Evolutionary conservation across 2,329 filamentous ascomycete genomes (phyloP).

Genomic region (Botrytis pseudocinerea): DNA sequence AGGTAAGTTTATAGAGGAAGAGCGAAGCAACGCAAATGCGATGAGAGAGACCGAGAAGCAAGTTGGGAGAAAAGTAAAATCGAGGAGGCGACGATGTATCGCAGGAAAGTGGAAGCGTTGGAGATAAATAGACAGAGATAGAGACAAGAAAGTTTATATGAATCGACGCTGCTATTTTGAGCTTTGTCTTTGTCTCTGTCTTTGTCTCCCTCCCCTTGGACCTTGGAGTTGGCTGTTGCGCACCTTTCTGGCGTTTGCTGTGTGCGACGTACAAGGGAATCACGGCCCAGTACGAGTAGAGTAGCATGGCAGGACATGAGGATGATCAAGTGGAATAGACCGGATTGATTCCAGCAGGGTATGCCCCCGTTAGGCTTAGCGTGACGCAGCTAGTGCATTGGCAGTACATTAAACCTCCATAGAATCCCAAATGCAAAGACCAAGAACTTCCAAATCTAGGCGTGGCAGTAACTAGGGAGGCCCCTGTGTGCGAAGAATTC

Average conservation of each 20-base stretch:
- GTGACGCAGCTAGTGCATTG: not conserved
- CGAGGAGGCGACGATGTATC: not conserved
- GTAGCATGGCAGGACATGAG: not conserved
- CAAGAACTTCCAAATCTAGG: not conserved
- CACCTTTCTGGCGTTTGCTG: not conserved
- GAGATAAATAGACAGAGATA: too few species aligned
- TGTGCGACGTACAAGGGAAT: too few species aligned
- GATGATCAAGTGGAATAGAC: not conserved
- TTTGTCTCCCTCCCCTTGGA: not conserved
- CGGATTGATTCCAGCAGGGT: not conserved
- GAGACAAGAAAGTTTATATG: not conserved
- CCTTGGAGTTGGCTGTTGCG: not conserved
- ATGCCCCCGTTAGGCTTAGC: not conserved
- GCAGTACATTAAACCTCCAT: not conserved
- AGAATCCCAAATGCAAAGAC: not conserved
- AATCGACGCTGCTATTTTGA: not conserved
- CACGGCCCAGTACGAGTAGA: too few species aligned
- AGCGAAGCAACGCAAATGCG: not conserved
- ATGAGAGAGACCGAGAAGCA: not conserved
- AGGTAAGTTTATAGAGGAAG: not conserved
- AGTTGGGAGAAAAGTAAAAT: not conserved
- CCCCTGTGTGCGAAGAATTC: not conserved
- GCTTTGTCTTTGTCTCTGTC: not conserved
- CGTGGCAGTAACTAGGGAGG: not conserved
- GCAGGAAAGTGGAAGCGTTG: constrained; percentile 8